A percentile compares a stretch with the other conserved stretches of the same genome.
phyloP scores from a whole-genome alignment of 2,329 filamentous ascomycete genomes.

The Hirsutella rhossiliensis region DNA sequence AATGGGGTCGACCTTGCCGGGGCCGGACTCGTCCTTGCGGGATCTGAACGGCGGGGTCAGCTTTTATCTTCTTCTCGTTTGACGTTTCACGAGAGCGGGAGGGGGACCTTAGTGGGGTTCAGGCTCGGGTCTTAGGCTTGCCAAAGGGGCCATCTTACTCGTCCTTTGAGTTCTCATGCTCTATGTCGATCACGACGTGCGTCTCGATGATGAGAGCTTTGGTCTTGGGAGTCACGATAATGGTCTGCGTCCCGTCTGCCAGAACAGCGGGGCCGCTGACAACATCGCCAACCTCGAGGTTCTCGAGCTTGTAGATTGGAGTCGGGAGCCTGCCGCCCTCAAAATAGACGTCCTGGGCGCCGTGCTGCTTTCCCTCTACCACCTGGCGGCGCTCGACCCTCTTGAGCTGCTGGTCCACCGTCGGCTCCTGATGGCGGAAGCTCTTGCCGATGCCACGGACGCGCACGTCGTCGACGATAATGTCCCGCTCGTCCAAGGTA shows the following conservation, averaged over 20 bases:
- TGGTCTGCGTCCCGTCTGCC: conserved; percentile 60
- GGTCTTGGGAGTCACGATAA: conserved; percentile 46
- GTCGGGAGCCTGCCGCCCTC: conserved; percentile 12
- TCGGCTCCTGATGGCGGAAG: conserved; percentile 67
- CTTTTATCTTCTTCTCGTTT: neutral
- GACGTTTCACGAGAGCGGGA: neutral
- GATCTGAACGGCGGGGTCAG: neutral
- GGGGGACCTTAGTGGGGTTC: too few species aligned
- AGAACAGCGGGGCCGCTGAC: conserved; percentile 34
- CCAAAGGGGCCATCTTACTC: conserved; percentile 46
- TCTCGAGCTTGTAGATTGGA: conserved; percentile 12
- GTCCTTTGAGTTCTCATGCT: conserved; percentile 46
- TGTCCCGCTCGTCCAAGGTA: conserved; percentile 31
- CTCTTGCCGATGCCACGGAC: conserved; percentile 30
- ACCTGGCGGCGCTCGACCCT: conserved; percentile 48
- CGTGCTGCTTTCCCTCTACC: conserved; percentile 5
- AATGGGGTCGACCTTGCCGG: conserved; percentile 35
- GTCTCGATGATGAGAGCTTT: conserved; percentile 20
- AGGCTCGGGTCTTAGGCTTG: too few species aligned
- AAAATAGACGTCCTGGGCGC: conserved; percentile 8
- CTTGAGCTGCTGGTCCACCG: conserved; percentile 72
- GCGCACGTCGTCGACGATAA: conserved; percentile 30
- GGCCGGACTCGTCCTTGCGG: neutral
- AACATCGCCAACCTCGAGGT: conserved; percentile 5
- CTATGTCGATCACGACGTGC: conserved; percentile 20